These are phyloP conservation scores for Phytomonas sp. DNA, from an alignment of 208 protist genomes.

Conservation along the genomic window DNA sequence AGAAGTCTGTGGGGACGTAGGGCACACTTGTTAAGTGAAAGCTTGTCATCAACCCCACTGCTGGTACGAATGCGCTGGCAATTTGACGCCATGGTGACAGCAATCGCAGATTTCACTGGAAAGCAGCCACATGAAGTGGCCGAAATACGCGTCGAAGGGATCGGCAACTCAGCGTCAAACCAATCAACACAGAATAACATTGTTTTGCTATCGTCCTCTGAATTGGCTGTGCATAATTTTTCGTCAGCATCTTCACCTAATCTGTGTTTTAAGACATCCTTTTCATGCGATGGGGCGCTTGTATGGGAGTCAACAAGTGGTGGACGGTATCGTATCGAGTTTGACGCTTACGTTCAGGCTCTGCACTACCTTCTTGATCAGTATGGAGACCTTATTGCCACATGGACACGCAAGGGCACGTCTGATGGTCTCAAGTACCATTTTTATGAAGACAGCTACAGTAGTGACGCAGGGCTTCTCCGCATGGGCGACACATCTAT, in stretches of 20 bases:
- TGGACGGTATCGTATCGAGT: slow-evolving; percentile 71
- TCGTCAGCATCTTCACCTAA: not conserved
- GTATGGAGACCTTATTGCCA: slow-evolving; percentile 36
- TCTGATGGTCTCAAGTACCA: not conserved
- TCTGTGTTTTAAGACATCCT: not conserved
- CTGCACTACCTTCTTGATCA: slow-evolving; percentile 70
- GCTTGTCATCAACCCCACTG: slow-evolving; percentile 33
- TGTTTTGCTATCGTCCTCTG: not conserved
- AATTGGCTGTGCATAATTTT: not conserved
- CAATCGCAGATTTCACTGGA: slow-evolving; percentile 26
- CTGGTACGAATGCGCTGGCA: slow-evolving; percentile 77
- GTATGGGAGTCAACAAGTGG: slow-evolving; percentile 54
- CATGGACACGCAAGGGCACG: slow-evolving; percentile 15
- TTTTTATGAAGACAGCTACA: not conserved
- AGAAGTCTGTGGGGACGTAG: slow-evolving; percentile 23
- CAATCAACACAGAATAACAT: not conserved
- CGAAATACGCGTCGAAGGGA: slow-evolving; percentile 14
- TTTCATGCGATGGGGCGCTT: slow-evolving; percentile 24
- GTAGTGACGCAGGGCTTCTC: not conserved
- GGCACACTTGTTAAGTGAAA: slow-evolving; percentile 17
- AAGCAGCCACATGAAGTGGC: slow-evolving; percentile 18
- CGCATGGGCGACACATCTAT: slow-evolving; percentile 12
- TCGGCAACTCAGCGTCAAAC: not conserved
- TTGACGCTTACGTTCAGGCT: slow-evolving; percentile 76
- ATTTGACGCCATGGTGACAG: slow-evolving; percentile 51